Conservation (phyloP, 2,329 filamentous ascomycete species). For the Trichoderma semiorbis region DNA sequence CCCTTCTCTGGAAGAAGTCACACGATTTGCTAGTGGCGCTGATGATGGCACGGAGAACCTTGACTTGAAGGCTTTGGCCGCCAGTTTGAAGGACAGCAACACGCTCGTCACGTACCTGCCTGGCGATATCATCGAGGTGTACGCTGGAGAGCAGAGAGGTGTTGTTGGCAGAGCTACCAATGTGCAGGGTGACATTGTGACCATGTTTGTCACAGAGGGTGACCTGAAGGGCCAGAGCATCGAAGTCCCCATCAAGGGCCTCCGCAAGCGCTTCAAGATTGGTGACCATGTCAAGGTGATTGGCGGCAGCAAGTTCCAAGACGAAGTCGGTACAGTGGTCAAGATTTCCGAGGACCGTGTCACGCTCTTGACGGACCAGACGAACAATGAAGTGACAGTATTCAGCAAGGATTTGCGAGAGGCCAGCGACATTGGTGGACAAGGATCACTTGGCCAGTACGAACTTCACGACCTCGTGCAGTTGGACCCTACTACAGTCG, state of each 20-base stretch:
- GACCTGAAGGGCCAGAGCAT: conserved; percentile 78
- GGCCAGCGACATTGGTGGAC: conserved; percentile 85
- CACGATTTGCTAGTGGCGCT: conserved; percentile 82
- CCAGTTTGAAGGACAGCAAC: conserved; percentile 81
- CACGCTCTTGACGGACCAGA: conserved; percentile 89
- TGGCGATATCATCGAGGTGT: conserved; percentile 95
- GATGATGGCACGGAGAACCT: conserved; percentile 93
- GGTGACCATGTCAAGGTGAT: conserved; percentile 99
- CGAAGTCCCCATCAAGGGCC: conserved; percentile 85
- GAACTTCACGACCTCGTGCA: conserved; percentile 92
- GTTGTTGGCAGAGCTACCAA: conserved; percentile 81
- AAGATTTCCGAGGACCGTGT: conserved; percentile 90
- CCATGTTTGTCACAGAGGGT: conserved; percentile 79
- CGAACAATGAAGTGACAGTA: conserved; percentile 89
- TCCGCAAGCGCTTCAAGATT: conserved; percentile 87
- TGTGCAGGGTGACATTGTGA: conserved; percentile 89
- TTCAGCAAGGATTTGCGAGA: conserved; percentile 96
- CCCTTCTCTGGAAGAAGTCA: conserved; percentile 90
- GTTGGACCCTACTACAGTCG: conserved; percentile 87
- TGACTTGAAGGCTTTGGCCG: conserved; percentile 84
- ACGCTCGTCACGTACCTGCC: conserved; percentile 81
- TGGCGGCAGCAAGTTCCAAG: conserved; percentile 87
- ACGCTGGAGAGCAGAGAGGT: conserved; percentile 90
- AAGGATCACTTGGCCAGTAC: conserved; percentile 81
- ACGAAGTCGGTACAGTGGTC: conserved; percentile 96